These are phyloP conservation scores for Medicago ruthenica DNA, from an alignment of 306 rosid genomes.

Conservation along the genomic window DNA sequence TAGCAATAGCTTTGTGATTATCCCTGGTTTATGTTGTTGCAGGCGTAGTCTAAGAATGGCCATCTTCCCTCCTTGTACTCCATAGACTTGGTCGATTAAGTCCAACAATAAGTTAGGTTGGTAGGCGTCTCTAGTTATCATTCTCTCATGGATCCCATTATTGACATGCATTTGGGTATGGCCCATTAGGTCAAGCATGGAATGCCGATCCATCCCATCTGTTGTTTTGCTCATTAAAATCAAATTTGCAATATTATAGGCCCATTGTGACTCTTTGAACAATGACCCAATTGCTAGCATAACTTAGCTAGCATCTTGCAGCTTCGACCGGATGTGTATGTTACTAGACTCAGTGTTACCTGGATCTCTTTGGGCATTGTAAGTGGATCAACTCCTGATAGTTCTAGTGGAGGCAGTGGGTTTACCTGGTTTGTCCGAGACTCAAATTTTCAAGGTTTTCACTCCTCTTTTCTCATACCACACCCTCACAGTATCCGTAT, in stretches of 20 bases:
- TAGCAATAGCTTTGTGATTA: slow-evolving; percentile 1
- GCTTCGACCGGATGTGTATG: not conserved
- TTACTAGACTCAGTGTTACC: not conserved
- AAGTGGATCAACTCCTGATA: not conserved
- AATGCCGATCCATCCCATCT: not conserved
- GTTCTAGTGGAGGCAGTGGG: not conserved
- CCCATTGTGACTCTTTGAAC: not conserved
- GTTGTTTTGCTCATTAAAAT: not conserved
- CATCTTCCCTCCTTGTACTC: not conserved
- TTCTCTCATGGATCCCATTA: not conserved
- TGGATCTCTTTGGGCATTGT: not conserved
- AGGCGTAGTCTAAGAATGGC: not conserved
- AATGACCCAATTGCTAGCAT: not conserved
- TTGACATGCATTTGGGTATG: not conserved
- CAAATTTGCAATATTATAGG: not conserved
- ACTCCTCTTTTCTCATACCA: not conserved
- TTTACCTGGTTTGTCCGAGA: not conserved
- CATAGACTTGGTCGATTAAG: not conserved
- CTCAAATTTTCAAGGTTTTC: not conserved
- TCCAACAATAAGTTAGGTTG: slow-evolving; percentile 12
- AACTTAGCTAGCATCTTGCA: not conserved
- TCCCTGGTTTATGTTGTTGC: not conserved
- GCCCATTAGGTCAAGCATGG: not conserved
- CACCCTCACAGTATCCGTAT: not conserved
- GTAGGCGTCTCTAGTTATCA: not conserved